These are phyloP conservation scores for Phialophora verrucosa DNA, from an alignment of 2,329 filamentous ascomycete species.

Conservation along the genomic window DNA sequence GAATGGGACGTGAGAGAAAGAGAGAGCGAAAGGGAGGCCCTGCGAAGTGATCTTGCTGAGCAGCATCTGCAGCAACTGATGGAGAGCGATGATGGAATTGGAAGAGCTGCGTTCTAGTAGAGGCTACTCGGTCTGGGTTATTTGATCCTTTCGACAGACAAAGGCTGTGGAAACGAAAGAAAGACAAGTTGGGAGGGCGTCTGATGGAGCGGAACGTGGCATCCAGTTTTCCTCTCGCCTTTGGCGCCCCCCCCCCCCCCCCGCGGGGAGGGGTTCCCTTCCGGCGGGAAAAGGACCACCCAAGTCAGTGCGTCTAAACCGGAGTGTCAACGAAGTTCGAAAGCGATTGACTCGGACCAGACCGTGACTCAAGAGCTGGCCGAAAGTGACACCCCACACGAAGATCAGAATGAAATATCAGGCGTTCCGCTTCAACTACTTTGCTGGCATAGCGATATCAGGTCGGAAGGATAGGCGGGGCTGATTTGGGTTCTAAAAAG, in stretches of 20 bases:
- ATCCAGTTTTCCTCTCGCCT: neutral
- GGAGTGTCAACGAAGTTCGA: neutral
- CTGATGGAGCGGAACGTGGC: neutral
- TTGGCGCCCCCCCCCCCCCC: too few species aligned
- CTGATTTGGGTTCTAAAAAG: neutral
- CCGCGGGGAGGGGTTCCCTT: too few species aligned
- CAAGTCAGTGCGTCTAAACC: neutral
- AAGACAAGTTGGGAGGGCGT: too few species aligned
- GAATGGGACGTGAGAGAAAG: conserved; percentile 57
- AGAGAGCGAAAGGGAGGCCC: conserved; percentile 53
- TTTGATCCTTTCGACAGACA: neutral
- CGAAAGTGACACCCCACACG: neutral
- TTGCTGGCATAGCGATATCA: neutral
- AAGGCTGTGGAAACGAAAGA: too few species aligned
- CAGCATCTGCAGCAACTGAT: conserved; percentile 54
- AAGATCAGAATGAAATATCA: neutral
- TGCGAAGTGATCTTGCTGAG: conserved; percentile 57
- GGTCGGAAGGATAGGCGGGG: neutral
- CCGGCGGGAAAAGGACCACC: too few species aligned
- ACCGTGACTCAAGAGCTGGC: neutral
- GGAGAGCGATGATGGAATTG: conserved; percentile 50
- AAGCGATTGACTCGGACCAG: neutral
- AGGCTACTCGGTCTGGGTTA: neutral
- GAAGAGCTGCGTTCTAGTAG: conserved; percentile 48
- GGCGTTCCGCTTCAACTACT: neutral